phyloP scores from a whole-genome alignment of 75 land plant genomes.

The Picea glauca region DNA sequence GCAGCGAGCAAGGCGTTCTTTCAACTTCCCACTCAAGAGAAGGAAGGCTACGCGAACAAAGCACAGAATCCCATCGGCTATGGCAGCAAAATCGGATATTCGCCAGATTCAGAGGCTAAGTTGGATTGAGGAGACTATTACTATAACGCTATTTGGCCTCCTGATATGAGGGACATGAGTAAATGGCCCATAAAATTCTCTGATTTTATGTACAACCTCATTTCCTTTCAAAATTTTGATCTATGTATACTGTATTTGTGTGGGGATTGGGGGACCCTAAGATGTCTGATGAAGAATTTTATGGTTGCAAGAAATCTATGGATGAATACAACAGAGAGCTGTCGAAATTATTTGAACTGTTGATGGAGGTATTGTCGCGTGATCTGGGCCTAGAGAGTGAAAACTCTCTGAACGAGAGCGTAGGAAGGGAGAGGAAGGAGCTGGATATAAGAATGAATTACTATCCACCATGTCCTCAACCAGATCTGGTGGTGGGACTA shows the following conservation, averaged over 20 bases:
- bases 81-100: conserved; percentile 48
- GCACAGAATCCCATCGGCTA: conserved; percentile 27
- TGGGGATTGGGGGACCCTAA: no score
- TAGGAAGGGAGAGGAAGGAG: no score
- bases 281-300: no score
- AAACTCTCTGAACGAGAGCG: no score
- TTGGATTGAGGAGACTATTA: conserved; percentile 42
- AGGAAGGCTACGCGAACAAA: conserved; percentile 42
- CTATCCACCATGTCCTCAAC: conserved; percentile 12
- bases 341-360: background rate
- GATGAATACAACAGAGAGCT: no score
- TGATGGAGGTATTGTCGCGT: conserved; percentile 11
- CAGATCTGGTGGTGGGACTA: no score
- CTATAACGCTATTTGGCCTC: conserved; percentile 13
- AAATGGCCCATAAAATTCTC: conserved; percentile 42
- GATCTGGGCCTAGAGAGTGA: conserved; percentile 19
- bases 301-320: background rate
- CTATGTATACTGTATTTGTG: no score
- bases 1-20: conserved; percentile 37
- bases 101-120: conserved; percentile 22
- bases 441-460: no score
- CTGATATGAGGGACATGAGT: conserved; percentile 6
- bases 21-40: conserved; percentile 49
- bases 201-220: conserved; percentile 24
- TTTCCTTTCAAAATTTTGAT: no score